phyloP scores from a whole-genome alignment of 23 red algal genomes.

The Gracilaria gracilis region DNA sequence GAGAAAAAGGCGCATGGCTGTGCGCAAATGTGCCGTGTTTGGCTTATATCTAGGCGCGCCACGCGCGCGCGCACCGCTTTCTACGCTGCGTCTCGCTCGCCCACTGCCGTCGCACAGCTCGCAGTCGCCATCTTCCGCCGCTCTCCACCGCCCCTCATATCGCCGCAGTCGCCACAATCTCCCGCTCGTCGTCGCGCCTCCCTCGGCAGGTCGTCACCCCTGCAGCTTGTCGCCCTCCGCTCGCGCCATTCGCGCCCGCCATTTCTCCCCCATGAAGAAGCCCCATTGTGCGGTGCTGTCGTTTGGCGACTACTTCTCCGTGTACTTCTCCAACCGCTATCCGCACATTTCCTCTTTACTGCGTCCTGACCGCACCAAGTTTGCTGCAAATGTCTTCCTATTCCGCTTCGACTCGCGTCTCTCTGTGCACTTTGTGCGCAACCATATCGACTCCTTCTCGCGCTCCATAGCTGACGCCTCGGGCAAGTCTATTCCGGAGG shows the following conservation, averaged over 20 bases:
- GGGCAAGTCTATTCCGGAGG: slow-evolving; percentile 54
- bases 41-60: not conserved
- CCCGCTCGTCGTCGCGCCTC: not conserved
- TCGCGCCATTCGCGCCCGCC: not conserved
- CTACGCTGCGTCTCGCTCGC: not conserved
- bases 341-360: slow-evolving; percentile 29
- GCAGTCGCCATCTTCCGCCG: not conserved
- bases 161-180: not conserved
- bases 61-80: not conserved
- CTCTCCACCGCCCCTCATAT: not conserved
- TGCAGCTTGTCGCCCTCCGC: not conserved
- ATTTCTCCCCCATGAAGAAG: not conserved
- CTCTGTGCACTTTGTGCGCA: slow-evolving; percentile 45
- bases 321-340: slow-evolving; percentile 18
- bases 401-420: slow-evolving; percentile 67
- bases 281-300: not conserved
- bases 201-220: not conserved
- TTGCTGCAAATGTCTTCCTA: slow-evolving; percentile 61
- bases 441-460: slow-evolving; percentile 51
- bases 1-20: not conserved
- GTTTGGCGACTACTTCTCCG: slow-evolving; percentile 42
- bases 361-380: slow-evolving; percentile 33
- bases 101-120: not conserved
- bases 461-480: slow-evolving; percentile 55
- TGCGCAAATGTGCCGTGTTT: not conserved